A percentile compares a stretch with the other conserved stretches of the same genome.
These are phyloP conservation scores for Heliosperma pusillum DNA, from an alignment of 148 eudicot genomes.

Conservation along the genomic window DNA sequence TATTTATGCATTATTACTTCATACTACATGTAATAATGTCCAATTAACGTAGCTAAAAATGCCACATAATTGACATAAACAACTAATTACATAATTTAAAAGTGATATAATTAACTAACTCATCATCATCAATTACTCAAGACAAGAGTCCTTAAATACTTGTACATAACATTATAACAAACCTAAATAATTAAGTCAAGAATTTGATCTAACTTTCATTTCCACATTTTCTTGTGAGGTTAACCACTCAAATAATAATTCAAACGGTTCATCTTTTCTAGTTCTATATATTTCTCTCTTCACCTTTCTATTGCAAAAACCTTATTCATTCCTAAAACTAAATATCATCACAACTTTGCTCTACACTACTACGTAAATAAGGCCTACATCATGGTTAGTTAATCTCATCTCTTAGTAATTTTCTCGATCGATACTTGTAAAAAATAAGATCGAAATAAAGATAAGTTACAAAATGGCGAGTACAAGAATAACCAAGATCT, in stretches of 20 bases:
- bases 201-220: neutral
- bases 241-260: neutral
- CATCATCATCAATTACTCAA: neutral
- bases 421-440: neutral
- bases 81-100: neutral
- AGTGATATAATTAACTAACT: neutral
- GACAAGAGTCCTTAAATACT: neutral
- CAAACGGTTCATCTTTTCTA: neutral
- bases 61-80: neutral
- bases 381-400: conserved; percentile 28
- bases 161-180: neutral
- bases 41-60: conserved; percentile 3
- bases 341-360: neutral
- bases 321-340: conserved; percentile 3
- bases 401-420: neutral
- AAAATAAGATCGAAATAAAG: no score
- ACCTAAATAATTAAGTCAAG: neutral
- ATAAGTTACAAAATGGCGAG: no score
- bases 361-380: neutral
- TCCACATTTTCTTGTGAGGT: conserved; percentile 2
- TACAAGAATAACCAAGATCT: no score
- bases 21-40: neutral
- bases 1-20: neutral
- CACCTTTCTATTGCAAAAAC: neutral
- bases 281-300: conserved; percentile 21